Conservation (phyloP, 805 yeast species). For the Osmozyma mogii region DNA sequence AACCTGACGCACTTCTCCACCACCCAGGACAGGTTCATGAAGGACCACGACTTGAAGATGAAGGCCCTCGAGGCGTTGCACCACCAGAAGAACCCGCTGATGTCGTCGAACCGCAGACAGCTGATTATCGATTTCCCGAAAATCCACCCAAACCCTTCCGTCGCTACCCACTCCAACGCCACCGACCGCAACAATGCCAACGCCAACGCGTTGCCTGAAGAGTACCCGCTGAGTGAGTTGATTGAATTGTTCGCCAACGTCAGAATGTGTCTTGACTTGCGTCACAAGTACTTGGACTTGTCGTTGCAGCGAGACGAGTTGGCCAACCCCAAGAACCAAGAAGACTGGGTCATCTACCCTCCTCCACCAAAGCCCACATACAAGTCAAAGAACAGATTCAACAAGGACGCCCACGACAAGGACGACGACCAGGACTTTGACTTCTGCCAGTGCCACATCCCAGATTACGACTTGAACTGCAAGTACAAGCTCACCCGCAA, state of each 20-base stretch:
- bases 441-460: conserved; percentile 47
- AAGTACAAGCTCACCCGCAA: conserved; percentile 39
- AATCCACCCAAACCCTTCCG: conserved; percentile 14
- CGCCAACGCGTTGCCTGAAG: conserved; percentile 31
- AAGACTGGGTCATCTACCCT: conserved; percentile 78
- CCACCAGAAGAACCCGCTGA: conserved; percentile 5
- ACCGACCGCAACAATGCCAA: conserved; percentile 4
- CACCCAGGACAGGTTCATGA: conserved; percentile 55
- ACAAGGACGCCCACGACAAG: conserved; percentile 27
- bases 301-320: conserved; percentile 61
- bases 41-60: conserved; percentile 61
- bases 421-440: conserved; percentile 49
- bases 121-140: conserved; percentile 34
- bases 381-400: conserved; percentile 51
- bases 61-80: conserved; percentile 47
- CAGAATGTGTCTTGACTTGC: conserved; percentile 56
- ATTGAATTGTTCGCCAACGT: conserved; percentile 56
- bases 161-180: conserved; percentile 12
- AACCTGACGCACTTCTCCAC: conserved; percentile 53
- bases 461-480: conserved; percentile 31
- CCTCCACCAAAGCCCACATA: conserved; percentile 85
- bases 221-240: conserved; percentile 61
- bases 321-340: conserved; percentile 78
- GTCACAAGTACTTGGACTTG: conserved; percentile 64
- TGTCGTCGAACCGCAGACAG: conserved; percentile 20